Evolutionary conservation across 225 moss, liverwort and hornwort genomes (phyloP).

Genomic region (Climacium dendroides): DNA sequence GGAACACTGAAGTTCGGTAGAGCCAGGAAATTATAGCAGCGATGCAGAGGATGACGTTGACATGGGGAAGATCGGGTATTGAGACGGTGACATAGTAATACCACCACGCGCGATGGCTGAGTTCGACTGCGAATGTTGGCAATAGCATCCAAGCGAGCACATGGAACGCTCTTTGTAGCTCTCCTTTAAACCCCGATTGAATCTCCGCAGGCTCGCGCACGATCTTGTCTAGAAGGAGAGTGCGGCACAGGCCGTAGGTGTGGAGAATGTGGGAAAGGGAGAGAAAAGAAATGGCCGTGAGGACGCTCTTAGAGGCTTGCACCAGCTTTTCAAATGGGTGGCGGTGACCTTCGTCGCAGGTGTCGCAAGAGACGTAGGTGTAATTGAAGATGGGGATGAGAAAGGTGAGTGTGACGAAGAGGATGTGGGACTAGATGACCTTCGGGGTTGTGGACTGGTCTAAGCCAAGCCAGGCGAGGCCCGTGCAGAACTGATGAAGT

Average conservation of each 20-base stretch:
- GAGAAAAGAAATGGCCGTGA: constrained; percentile 56
- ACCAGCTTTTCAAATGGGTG: constrained; percentile 39
- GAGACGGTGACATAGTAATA: not conserved
- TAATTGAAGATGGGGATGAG: constrained; percentile 31
- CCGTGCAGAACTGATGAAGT: not conserved
- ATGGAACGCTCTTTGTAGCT: constrained; percentile 22
- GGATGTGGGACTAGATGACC: constrained; percentile 29
- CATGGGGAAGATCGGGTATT: not conserved
- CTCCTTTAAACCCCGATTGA: constrained; percentile 29
- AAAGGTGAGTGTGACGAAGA: constrained; percentile 31
- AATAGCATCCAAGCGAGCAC: not conserved
- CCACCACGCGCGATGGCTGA: not conserved
- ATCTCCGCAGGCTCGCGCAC: constrained; percentile 26
- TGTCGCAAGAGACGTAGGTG: constrained; percentile 10
- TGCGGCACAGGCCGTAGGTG: constrained; percentile 44
- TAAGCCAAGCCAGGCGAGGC: constrained; percentile 47
- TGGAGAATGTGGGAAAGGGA: constrained; percentile 44
- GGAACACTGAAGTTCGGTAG: not conserved
- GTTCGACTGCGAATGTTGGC: not conserved
- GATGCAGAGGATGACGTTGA: not conserved
- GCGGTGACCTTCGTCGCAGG: constrained; percentile 35
- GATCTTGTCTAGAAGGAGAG: constrained; percentile 60
- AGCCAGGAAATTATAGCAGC: not conserved
- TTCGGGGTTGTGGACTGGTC: constrained; percentile 49
- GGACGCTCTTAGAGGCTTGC: constrained; percentile 44